These are phyloP conservation scores for Hemisphaericaspora lyxosophila DNA, from an alignment of 1,139 yeast genomes.

Conservation along the genomic window DNA sequence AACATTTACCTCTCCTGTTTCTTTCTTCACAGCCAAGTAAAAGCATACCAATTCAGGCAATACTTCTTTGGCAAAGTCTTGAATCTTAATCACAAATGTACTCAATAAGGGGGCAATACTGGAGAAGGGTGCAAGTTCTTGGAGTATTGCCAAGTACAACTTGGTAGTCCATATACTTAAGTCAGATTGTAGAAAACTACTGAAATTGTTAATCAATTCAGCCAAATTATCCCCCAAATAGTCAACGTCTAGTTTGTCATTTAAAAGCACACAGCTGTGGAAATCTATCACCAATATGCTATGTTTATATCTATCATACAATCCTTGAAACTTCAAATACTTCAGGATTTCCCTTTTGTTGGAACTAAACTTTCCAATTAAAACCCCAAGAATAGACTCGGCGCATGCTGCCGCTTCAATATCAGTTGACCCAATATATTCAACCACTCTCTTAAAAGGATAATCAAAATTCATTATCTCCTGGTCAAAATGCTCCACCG, in stretches of 20 bases:
- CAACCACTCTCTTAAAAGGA: slow-evolving; percentile 14
- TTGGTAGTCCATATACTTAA: slow-evolving; percentile 30
- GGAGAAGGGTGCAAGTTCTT: slow-evolving; percentile 28
- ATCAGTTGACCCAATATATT: slow-evolving; percentile 9
- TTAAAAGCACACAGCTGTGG: slow-evolving; percentile 31
- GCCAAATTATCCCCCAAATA: slow-evolving; percentile 16
- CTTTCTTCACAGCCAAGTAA: slow-evolving; percentile 19
- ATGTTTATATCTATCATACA: slow-evolving; percentile 14
- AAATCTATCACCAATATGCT: slow-evolving; percentile 33
- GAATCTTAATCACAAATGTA: slow-evolving; percentile 24
- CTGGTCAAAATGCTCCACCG: slow-evolving; percentile 10
- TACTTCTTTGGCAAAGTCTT: slow-evolving; percentile 21
- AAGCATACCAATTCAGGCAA: slow-evolving; percentile 27
- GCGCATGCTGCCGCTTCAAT: slow-evolving; percentile 27
- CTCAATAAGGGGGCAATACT: slow-evolving; percentile 25
- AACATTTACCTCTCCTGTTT: slow-evolving; percentile 11
- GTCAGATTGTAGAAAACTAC: slow-evolving; percentile 4
- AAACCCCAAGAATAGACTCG: slow-evolving; percentile 40
- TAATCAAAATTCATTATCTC: slow-evolving; percentile 16
- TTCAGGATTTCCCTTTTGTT: slow-evolving; percentile 17
- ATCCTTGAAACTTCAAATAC: slow-evolving; percentile 18
- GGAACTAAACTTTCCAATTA: slow-evolving; percentile 23
- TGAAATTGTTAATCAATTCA: slow-evolving; percentile 15
- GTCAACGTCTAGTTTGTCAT: slow-evolving; percentile 22
- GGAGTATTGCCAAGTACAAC: slow-evolving; percentile 34